phyloP scores from a whole-genome alignment of 306 rosid species.

The Benincasa hispida region DNA sequence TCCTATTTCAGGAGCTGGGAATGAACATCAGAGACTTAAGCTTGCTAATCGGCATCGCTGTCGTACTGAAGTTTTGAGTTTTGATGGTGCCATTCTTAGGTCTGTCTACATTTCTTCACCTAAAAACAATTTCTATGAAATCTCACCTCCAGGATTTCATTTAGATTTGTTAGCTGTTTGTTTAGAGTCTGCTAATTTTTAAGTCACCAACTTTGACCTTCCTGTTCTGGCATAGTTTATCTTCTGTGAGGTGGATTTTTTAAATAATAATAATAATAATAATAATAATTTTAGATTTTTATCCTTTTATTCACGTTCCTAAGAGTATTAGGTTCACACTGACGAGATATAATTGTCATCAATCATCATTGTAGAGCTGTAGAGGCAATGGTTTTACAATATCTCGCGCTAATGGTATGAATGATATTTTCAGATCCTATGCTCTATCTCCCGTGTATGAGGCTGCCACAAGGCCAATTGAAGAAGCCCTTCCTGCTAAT shows the following conservation, averaged over 20 bases:
- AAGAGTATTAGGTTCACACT: not conserved
- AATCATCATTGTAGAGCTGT: not conserved
- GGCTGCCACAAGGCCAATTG: conserved; percentile 41
- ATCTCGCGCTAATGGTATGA: not conserved
- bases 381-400: not conserved
- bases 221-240: not conserved
- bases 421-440: conserved; percentile 63
- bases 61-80: conserved; percentile 79
- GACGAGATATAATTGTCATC: not conserved
- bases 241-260: too few relatives aligned
- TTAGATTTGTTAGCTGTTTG: not conserved
- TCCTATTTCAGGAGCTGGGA: conserved; percentile 64
- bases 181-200: not conserved
- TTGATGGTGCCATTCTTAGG: conserved; percentile 85
- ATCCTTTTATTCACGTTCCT: not conserved
- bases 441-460: conserved; percentile 41
- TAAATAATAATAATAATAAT: too few relatives aligned
- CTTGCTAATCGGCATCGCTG: conserved; percentile 57
- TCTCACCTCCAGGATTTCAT: not conserved
- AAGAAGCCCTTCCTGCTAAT: conserved; percentile 34
- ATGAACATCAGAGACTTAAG: conserved; percentile 55
- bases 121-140: not conserved
- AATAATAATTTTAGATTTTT: not conserved
- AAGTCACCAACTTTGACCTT: not conserved
- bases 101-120: conserved; percentile 22